Base-by-base conservation (phyloP, 1,139 yeast species). In the Petasospora fabianii region DNA sequence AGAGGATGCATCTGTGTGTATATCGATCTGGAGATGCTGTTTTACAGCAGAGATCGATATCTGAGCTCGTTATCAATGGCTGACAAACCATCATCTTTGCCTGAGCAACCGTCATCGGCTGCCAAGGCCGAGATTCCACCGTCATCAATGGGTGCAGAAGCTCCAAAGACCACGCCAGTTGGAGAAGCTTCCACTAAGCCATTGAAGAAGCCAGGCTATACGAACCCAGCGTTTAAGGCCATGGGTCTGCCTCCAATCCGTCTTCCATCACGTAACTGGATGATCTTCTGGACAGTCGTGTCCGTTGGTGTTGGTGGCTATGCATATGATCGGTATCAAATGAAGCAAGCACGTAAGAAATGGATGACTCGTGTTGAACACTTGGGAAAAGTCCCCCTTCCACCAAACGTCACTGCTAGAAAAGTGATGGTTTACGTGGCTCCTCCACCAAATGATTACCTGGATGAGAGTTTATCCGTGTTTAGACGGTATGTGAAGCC, bases 401-500 rank as follows among this genome's bases (percentile, higher is more conserved):
- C 75, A 27, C 60, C 71, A 3, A 64, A 70, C 39, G 60, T 68
- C 42, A 56, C 75, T 24, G 90, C 96, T 2, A 71, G 98, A 38
- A 85, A 81, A 53, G 68, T 94, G 39, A 80, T 87, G 1, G 79
- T 94, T 1, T 90, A 81, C 56, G 74, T 90, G 43, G 95, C 96
- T 0, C 98, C 98, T 13, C 97, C 97, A 12, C 98, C 99, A 13
- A 85, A 87, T 52, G 97, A 92, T 59, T 87, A 80, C 54, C 65
- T 94, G 36, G 95, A 84, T 34, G 81, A 80, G 46, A 80, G 95
- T 14, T 60, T 84, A 62, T 73, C 73, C 44, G 74, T 84, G 42
- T 88, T 92, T 70, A 75, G 87, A 50, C 77, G 82, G 45, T 90
- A 77, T 58, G 73, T 90, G 51, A 92, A 92, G 64, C 98, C 98